Evolutionary conservation across 805 yeast species (phyloP), one percentile per base, ranked within the genome.

Genomic region (Candida lessepsii): DNA sequence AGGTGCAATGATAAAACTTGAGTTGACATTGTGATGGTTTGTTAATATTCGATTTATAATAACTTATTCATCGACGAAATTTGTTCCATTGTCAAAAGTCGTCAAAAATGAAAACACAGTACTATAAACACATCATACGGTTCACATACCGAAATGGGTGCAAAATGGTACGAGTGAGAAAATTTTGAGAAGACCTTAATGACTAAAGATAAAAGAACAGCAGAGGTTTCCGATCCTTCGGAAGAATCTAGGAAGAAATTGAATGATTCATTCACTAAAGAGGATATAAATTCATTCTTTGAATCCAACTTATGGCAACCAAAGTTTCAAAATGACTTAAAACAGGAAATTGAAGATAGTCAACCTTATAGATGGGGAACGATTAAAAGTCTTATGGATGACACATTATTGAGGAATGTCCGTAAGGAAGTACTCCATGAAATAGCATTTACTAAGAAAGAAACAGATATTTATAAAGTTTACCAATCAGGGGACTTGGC

Each of bases 381-480:
- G 10, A 83, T 93, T 35, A 71, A 68, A 16, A 75, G 80, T 24
- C 66, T 93, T 34, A 72, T 93, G 29, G 78, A 90, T 56, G 96
- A 91, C 48, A 76, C 80, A 1, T 64, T 95, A 27, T 65, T 93
- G 39, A 69, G 93, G 46, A 73, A 76, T 21, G 98, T 95, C 1
- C 75, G 98, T 36, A 77, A 78, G 42, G 99, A 93, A 60, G 89
- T 95, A 18, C 75, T 86, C 48, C 65, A 72, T 2, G 84, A 89
- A 54, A 83, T 93, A 46, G 93, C 86, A 31, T 93, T 95, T 70
- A 89, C 98, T 8, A 80, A 82, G 51, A 93, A 95, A 61, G 99
- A 95, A 61, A 93, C 99, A 0, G 99, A 93, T 58, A 93, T 93
- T 47, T 93, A 93, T 63, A 90, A 87, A 60, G 96, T 91, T 21